Conservation (phyloP, 441 rosid species). For the Syzygium malaccense region DNA sequence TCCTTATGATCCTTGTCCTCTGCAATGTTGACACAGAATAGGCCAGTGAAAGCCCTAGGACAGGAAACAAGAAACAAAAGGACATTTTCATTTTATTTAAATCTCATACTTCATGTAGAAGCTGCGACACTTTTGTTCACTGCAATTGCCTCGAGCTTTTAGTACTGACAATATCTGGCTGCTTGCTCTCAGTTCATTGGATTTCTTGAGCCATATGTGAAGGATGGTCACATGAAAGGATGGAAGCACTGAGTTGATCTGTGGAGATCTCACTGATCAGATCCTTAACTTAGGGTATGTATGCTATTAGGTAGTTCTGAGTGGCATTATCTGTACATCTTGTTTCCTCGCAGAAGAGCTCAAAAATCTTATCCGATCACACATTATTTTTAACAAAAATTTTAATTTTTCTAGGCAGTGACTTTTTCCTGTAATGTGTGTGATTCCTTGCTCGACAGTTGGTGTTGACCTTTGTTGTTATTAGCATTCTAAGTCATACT, state of each 20-base stretch:
- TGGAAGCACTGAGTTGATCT: constrained; percentile 48
- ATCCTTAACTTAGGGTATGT: not conserved
- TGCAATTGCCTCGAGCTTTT: not conserved
- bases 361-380: not conserved
- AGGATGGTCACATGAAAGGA: constrained; percentile 57
- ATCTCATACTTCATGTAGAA: not conserved
- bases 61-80: not conserved
- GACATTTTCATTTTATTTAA: not conserved
- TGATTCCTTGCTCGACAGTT: not conserved
- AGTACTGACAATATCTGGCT: not conserved
- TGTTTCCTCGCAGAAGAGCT: not conserved
- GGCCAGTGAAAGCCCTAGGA: not conserved
- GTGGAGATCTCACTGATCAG: not conserved
- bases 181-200: constrained; percentile 62
- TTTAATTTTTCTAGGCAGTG: not conserved
- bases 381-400: not conserved
- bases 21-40: not conserved
- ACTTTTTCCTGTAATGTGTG: not conserved
- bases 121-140: not conserved
- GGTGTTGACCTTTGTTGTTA: not conserved
- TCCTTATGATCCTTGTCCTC: not conserved
- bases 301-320: not conserved
- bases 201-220: constrained; percentile 72
- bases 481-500: not conserved
- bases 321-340: not conserved